Evolutionary conservation across 1,284 basidiomycete genomes (phyloP), one percentile per base, ranked within the genome.

Genomic region (Malassezia restricta): DNA sequence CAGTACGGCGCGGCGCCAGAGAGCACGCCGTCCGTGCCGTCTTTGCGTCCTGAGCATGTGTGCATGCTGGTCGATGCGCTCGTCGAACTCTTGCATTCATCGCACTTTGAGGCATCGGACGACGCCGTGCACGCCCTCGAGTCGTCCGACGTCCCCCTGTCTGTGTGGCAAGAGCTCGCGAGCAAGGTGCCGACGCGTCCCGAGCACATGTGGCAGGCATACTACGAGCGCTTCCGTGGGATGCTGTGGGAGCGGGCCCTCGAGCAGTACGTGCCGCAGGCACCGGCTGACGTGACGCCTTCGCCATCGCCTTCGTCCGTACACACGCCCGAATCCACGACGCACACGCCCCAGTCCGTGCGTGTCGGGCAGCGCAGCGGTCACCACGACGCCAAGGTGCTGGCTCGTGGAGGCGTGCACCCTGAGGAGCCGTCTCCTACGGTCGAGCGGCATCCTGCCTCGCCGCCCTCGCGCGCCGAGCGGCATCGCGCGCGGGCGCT

Each of bases 301-400:
- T 35, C 11, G 33, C 15, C 33, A 5, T 35, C 33, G 33, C 11
- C 33, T 35, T 15, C 33, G 11, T 35, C 33, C 11, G 15, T 15
- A 3, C 33, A 35, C 33, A 35, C 11, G 33, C 33, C 33, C 11
- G 11, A 35, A 11, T 11, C 11, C 33, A 15, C 15, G 33, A 35
- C 11, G 33, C 33, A 30, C n/a, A 54, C 52, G 11, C 52, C 52
- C 11, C 27, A 29, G 29, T 43, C 46, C 14, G 51, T 54, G 41
- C 42, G 43, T n/a, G 43, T 52, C 2, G 43, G 49, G 28, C 49
- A 57, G 32, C 45, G 55, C 40, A 43, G 30, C 6, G 50, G 51
- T 32, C 55, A 57, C 37, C 55, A 49, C 40, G 47, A 57, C 3
- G 56, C 56, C 39, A 57, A 57, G 39, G 56, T 40, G 2, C 15